Evolutionary conservation across 2,329 filamentous ascomycete species (phyloP).

Genomic region (Rugonectria rugulosa): DNA sequence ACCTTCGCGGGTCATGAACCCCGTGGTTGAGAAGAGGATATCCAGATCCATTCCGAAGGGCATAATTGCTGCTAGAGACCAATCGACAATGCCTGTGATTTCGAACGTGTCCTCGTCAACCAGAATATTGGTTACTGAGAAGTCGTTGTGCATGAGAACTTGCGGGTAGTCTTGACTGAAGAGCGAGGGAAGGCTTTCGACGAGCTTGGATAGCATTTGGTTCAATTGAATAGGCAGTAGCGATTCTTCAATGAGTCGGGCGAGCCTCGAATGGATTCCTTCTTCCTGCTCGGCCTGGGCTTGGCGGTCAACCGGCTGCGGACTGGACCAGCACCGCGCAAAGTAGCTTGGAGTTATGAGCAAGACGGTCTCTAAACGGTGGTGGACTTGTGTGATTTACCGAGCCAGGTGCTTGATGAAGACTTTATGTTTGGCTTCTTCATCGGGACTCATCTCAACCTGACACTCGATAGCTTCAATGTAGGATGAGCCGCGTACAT

Average conservation of each 20-base stretch:
- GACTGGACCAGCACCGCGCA: constrained; percentile 34
- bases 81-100: constrained; percentile 42
- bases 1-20: constrained; percentile 36
- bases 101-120: constrained; percentile 33
- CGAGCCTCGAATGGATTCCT: constrained; percentile 31
- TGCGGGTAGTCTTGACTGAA: constrained; percentile 39
- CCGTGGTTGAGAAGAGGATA: constrained; percentile 37
- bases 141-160: constrained; percentile 41
- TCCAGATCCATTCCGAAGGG: constrained; percentile 35
- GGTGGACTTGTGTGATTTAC: constrained; percentile 8
- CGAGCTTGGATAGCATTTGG: constrained; percentile 24
- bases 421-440: constrained; percentile 24
- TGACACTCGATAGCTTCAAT: constrained; percentile 32
- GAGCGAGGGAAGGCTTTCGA: constrained; percentile 32
- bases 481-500: constrained; percentile 35
- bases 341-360: constrained; percentile 34
- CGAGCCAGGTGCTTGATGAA: constrained; percentile 28
- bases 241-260: constrained; percentile 18
- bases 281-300: constrained; percentile 20
- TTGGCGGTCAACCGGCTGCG: constrained; percentile 18
- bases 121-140: constrained; percentile 42
- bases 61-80: constrained; percentile 37
- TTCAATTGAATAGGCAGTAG: constrained; percentile 15
- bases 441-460: constrained; percentile 27
- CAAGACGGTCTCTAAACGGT: constrained; percentile 9